Conservation (phyloP, 2,329 filamentous ascomycete genomes). For the Arthrobotrys conoides region DNA sequence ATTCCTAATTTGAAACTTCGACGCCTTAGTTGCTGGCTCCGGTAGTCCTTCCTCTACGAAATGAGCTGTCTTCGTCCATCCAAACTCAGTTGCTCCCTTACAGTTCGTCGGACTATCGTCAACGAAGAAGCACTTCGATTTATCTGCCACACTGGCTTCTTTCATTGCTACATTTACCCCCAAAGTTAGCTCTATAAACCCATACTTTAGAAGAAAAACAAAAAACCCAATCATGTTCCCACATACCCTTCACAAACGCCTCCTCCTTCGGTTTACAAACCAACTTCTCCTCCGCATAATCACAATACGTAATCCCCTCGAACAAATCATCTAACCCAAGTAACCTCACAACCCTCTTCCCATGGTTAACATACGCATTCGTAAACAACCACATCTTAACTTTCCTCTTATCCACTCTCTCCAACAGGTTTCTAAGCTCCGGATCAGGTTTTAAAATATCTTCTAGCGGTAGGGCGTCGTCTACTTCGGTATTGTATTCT, state of each 20-base stretch:
- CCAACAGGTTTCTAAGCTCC: slow-evolving; percentile 80
- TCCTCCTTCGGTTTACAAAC: slow-evolving; percentile 87
- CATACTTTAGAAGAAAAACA: slow-evolving; percentile 5
- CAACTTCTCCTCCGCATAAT: slow-evolving; percentile 81
- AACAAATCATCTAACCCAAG: slow-evolving; percentile 89
- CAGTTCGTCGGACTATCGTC: slow-evolving; percentile 92
- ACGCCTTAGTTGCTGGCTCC: slow-evolving; percentile 75
- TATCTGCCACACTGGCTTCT: slow-evolving; percentile 79
- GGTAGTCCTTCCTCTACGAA: slow-evolving; percentile 82
- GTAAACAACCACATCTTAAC: slow-evolving; percentile 95
- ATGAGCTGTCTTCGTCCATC: slow-evolving; percentile 85
- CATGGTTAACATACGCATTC: slow-evolving; percentile 94
- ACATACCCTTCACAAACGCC: slow-evolving; percentile 80
- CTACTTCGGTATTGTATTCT: slow-evolving; percentile 93
- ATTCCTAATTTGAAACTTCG: slow-evolving; percentile 80
- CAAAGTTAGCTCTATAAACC: slow-evolving; percentile 3
- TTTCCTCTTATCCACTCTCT: slow-evolving; percentile 83
- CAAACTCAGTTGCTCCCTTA: slow-evolving; percentile 79
- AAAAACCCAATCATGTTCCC: not conserved
- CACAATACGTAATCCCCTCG: slow-evolving; percentile 86
- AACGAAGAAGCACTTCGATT: slow-evolving; percentile 89
- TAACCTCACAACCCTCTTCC: slow-evolving; percentile 82
- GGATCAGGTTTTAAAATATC: slow-evolving; percentile 84
- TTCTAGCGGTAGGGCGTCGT: slow-evolving; percentile 92
- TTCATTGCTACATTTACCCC: slow-evolving; percentile 75